A percentile compares a stretch with the other conserved stretches of the same genome.
These are phyloP conservation scores for Diaporthe sp. DNA, from an alignment of 2,329 filamentous ascomycete genomes.

Conservation along the genomic window DNA sequence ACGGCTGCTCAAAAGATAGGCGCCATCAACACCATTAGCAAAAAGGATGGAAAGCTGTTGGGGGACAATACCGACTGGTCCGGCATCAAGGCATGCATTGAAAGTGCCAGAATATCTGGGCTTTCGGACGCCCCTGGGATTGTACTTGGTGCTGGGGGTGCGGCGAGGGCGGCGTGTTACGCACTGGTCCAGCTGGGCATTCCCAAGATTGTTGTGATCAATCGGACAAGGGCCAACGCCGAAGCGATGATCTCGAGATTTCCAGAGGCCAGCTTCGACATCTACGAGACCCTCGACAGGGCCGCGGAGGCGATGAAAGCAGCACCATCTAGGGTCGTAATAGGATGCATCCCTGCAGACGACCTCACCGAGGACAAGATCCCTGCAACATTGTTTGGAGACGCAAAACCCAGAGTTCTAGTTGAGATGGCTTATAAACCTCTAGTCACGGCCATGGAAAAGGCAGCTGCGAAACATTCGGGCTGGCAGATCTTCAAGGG, in stretches of 20 bases:
- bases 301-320: neutral
- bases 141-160: neutral
- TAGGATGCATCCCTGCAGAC: constrained; percentile 7
- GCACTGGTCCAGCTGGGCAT: neutral
- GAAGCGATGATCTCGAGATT: constrained; percentile 7
- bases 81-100: neutral
- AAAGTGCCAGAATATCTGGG: neutral
- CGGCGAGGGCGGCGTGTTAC: constrained; percentile 11
- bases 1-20: neutral
- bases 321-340: neutral
- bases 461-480: neutral
- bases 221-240: constrained; percentile 9
- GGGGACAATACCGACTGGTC: constrained; percentile 9
- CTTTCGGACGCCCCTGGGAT: neutral
- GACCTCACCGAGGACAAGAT: constrained; percentile 3
- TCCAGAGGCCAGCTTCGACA: neutral
- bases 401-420: neutral
- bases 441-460: constrained; percentile 1
- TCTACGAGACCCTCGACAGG: neutral
- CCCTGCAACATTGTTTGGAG: neutral
- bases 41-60: neutral
- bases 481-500: constrained; percentile 3
- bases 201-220: neutral
- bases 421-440: constrained; percentile 7
- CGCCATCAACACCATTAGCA: constrained; percentile 6